phyloP scores from a whole-genome alignment of 768 basidiomycete genomes.

The Hericium erinaceus region DNA sequence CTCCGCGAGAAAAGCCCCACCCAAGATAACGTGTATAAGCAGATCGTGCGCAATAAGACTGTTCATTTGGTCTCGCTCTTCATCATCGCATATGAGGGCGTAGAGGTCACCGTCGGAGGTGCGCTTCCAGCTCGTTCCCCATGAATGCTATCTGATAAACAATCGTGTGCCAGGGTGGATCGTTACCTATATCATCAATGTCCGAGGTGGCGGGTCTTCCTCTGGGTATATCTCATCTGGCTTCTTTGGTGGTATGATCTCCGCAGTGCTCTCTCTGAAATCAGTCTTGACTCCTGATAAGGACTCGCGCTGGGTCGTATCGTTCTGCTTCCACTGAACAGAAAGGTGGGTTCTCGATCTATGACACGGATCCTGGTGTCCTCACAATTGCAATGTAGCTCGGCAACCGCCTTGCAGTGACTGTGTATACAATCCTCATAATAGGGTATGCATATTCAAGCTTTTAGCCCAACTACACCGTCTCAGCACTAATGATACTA shows the following conservation, averaged over 20 bases:
- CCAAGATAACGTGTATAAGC: constrained; percentile 33
- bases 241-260: constrained; percentile 39
- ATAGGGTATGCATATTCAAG: constrained; percentile 4
- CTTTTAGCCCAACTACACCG: constrained; percentile 2
- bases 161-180: constrained; percentile 43
- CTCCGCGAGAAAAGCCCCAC: constrained; percentile 27
- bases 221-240: constrained; percentile 52
- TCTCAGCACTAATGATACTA: neutral
- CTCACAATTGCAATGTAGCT: constrained; percentile 4
- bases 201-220: constrained; percentile 35
- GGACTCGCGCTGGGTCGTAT: constrained; percentile 3
- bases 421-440: neutral
- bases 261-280: neutral
- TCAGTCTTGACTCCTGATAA: neutral
- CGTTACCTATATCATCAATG: constrained; percentile 45
- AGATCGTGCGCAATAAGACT: constrained; percentile 22
- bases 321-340: neutral
- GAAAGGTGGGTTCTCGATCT: constrained; percentile 17
- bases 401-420: constrained; percentile 1
- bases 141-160: neutral
- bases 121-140: neutral
- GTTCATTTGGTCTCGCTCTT: constrained; percentile 39
- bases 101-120: constrained; percentile 31
- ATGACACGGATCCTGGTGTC: too few relatives aligned
- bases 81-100: constrained; percentile 37